Percentiles rank a stretch among this genome's conserved stretches.
Evolutionary conservation across 2,329 filamentous ascomycete species (phyloP).

Genomic region (Arthrinium puccinioides): DNA sequence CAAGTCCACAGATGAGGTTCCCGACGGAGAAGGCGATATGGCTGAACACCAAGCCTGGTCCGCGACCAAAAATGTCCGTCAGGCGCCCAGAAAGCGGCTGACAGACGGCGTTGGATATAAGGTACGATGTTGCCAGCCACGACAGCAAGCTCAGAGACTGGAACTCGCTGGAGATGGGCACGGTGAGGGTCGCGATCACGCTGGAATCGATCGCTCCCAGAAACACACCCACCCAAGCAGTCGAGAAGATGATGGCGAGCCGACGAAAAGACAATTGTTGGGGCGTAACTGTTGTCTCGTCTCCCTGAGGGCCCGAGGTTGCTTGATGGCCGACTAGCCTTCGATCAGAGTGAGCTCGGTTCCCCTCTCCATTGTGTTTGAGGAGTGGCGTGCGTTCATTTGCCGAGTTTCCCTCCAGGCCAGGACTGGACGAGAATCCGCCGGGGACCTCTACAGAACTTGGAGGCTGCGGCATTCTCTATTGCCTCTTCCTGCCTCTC

Average conservation of each 20-base stretch:
- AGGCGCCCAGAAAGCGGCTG: conserved; percentile 79
- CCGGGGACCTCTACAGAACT: too few species aligned
- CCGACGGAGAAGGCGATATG: conserved; percentile 74
- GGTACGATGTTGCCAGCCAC: conserved; percentile 82
- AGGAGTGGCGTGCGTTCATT: too few species aligned
- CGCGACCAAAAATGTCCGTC: conserved; percentile 81
- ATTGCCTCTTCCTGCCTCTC: too few species aligned
- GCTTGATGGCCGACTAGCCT: too few species aligned
- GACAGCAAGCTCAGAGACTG: conserved; percentile 73
- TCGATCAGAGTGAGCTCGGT: too few species aligned
- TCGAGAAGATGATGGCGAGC: conserved; percentile 49
- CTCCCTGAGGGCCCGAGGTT: too few species aligned
- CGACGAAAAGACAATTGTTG: too few species aligned
- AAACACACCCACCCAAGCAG: conserved; percentile 55
- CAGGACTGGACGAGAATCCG: too few species aligned
- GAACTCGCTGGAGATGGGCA: conserved; percentile 77
- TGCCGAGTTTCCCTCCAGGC: too few species aligned
- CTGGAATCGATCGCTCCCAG: conserved; percentile 65
- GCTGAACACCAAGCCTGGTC: conserved; percentile 69
- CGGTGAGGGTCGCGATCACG: conserved; percentile 78
- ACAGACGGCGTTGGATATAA: conserved; percentile 80
- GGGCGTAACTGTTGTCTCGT: too few species aligned
- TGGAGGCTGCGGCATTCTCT: too few species aligned
- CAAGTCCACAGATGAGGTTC: conserved; percentile 76
- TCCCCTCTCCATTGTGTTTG: too few species aligned